Base-by-base conservation (phyloP, 257 asterid genomes). In the Salvia rosmarinus region DNA sequence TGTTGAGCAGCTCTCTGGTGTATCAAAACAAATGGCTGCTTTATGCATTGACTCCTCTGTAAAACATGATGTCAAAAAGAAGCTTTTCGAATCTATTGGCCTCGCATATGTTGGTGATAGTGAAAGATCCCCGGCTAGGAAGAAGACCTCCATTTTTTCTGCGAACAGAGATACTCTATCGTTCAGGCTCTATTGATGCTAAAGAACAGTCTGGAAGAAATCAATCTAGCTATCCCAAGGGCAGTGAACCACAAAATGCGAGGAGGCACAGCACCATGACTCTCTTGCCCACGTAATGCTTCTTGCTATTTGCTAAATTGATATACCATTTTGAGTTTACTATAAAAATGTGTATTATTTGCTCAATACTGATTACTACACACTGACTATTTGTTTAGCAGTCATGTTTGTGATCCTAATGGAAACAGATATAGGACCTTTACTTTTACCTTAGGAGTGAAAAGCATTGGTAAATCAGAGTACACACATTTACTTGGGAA, bases 41-140 rank as follows among this genome's bases (percentile, higher is more conserved):
- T 82, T 95, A 80, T 83, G 85, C 72, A 77, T 94, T 35, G 87
- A 87, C 30, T 77, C 87, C 68, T 81, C 84, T 72, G 89, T 77
- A 72, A 81, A 80, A 77, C 85, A 81, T 58, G 90, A 83, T 64
- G 80, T 81, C 0, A 95, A 87, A 81, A 89, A 69, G 80, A 82
- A 95, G 77, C 83, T 95, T 39, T 95, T 95, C 76, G 98, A 95
- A 74, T 89, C 91, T 40, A 84, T 95, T 80, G 98, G 98, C 73
- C 93, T 95, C 61, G 52, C 90, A 52, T 87, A 78, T 79, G 80
- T 30, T 71, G 83, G 78, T 59, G 82, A 77, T 49, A 62, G 79
- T 68, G 76, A 78, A 66, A 77, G 69, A 69, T 83, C 93, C 76
- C 85, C 87, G 11, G 82, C 73, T 80, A 75, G 75, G 74, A 81